Evolutionary conservation across 805 yeast species (phyloP), one percentile per base, ranked within the genome.

Genomic region (Starmerella sirachaensis): DNA sequence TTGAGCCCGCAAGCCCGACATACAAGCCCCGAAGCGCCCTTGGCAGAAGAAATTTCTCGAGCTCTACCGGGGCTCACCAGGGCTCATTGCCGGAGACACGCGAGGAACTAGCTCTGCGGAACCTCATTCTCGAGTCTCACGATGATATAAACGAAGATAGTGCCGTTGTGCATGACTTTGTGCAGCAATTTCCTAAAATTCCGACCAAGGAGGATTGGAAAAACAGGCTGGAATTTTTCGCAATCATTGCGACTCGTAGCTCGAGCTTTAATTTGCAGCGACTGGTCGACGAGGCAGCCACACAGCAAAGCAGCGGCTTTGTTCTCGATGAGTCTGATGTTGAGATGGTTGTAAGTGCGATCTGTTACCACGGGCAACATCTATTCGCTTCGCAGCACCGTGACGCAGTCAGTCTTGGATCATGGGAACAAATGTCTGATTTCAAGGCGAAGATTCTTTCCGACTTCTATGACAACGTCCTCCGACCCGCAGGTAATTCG

Each of bases 301-400:
- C 35, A 8, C 62, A 59, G 38, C 60, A 51, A 26, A 54, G 54
- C 0, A 37, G 53, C 7, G 66, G 66, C 1, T 30, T 38, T 6
- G 43, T 48, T 0, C 45, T 58, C 5, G 50, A 46, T 17, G 27
- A 33, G 11, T 45, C 46, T 27, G 65, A 61, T 23, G 33, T 61
- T 8, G 50, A 46, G 24, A 34, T 36, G 8, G 49, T 52, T 1
- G 33, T 60, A 5, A 39, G 48, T 5, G 49, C 57, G 3, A 43
- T 59, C 12, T 57, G 58, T 21, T 54, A 54, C 28, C 44, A 55
- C 18, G 35, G 44, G 5, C 56, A 44, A 13, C 18, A 40, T 6
- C 41, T 50, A 11, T 57, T 51, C 29, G 37, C 47, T 5, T 26
- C 26, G 3, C n/a, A 26, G 27, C 12, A 31, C 11, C 40, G 41